A percentile compares a stretch with the other conserved stretches of the same genome.
Evolutionary conservation across 495 filamentous ascomycete genomes (phyloP).

Genomic region (Penicillium taxi): DNA sequence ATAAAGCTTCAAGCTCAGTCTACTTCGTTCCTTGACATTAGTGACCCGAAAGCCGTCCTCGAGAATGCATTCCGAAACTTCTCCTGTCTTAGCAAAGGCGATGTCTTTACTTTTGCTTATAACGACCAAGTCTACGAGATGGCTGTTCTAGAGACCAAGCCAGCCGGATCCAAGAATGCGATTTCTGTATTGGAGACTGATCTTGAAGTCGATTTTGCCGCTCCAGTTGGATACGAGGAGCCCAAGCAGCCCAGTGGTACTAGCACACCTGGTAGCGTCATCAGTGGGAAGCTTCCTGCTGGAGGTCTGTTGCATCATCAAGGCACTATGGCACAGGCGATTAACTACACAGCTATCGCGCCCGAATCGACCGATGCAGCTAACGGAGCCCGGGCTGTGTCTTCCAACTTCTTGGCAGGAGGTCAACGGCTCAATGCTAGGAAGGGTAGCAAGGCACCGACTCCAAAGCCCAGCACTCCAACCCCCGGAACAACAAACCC

Average conservation of each 20-base stretch:
- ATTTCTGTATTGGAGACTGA: constrained; percentile 95
- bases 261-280: constrained; percentile 59
- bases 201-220: constrained; percentile 87
- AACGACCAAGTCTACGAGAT: constrained; percentile 90
- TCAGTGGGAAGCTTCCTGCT: constrained; percentile 48
- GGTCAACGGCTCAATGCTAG: constrained; percentile 75
- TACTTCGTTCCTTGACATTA: constrained; percentile 86
- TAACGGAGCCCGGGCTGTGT: constrained; percentile 52
- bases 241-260: constrained; percentile 53
- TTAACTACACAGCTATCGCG: constrained; percentile 93
- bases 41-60: constrained; percentile 94
- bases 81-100: constrained; percentile 80
- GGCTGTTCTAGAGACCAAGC: constrained; percentile 87
- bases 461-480: constrained; percentile 74
- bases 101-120: constrained; percentile 90
- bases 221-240: constrained; percentile 90
- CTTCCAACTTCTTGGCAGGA: constrained; percentile 66
- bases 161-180: constrained; percentile 61
- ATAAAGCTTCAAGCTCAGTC: constrained; percentile 96
- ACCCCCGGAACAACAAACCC: constrained; percentile 59
- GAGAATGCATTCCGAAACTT: constrained; percentile 95
- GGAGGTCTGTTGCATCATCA: constrained; percentile 71
- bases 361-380: constrained; percentile 60
- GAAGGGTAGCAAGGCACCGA: constrained; percentile 69
- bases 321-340: constrained; percentile 91